Evolutionary conservation across 495 filamentous ascomycete genomes (phyloP), one percentile per base, ranked within the genome.

Genomic region (Penicilliopsis zonata): DNA sequence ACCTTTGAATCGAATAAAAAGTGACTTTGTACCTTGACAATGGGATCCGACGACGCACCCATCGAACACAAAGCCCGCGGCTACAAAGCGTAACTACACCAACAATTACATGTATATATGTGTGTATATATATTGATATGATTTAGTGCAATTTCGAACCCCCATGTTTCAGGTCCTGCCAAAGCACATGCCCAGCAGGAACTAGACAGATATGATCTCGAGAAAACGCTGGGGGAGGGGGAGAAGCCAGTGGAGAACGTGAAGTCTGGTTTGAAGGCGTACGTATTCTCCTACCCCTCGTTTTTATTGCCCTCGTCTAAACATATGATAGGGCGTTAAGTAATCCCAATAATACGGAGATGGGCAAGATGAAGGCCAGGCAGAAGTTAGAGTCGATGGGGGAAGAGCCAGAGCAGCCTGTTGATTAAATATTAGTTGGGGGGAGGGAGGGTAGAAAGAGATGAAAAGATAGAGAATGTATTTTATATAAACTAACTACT

Each of bases 71-170:
- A 40, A 28, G 41, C 40, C 13, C 37, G 37, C 4, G 41, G 44
- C 6, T 48, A 38, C 35, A 44, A 48, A 28, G 44, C 41, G 41
- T 44, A 28, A 17, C 30, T 28, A 18, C 15, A n/a, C 17, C 16
- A 0, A 2, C 9, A 28, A 35, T 26, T 32, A 25, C 26, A 30
- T n/a, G 22, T n/a, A 18, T 8, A 13, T 6, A 13, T 30, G 3
- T 8, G n/a, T n/a, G n/a, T n/a, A n/a, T n/a, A n/a, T n/a, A n/a
- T n/a, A n/a, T n/a, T n/a, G n/a, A n/a, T n/a, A n/a, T n/a, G n/a
- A n/a, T n/a, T n/a, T 23, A 25, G 12, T 9, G 30, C 37, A n/a
- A 15, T 25, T 8, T 9, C 4, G 23, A 26, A 29, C 16, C 22
- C 17, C 7, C 20, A 13, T 5, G 25, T 30, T 21, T 22, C 31